Percentiles rank a stretch among this genome's conserved stretches.
Conservation (phyloP, 2,329 filamentous ascomycete species). For the Colletotrichum tofieldiae region DNA sequence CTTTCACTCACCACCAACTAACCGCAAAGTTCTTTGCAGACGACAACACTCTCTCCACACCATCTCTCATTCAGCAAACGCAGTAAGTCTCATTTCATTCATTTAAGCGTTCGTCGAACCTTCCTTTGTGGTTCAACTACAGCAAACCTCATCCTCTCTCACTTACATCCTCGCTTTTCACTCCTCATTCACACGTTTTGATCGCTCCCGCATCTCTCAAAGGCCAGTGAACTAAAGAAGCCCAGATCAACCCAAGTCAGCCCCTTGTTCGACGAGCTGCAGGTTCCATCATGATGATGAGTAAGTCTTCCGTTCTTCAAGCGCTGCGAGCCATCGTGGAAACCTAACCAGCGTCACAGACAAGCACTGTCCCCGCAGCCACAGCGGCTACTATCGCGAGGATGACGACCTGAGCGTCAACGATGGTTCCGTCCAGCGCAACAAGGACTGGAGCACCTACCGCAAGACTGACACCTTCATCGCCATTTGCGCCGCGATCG, state of each 20-base stretch:
- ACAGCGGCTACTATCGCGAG: slow-evolving; percentile 30
- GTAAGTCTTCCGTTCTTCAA: neutral
- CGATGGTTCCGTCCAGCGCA: slow-evolving; percentile 23
- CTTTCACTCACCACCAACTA: slow-evolving; percentile 2
- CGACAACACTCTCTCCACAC: neutral
- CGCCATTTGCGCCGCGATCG: neutral
- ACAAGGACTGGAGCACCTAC: slow-evolving; percentile 34
- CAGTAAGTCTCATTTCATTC: slow-evolving; percentile 20
- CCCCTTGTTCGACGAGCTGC: slow-evolving; percentile 6
- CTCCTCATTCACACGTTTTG: neutral
- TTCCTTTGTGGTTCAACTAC: neutral
- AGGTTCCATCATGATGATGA: slow-evolving; percentile 17
- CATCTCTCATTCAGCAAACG: slow-evolving; percentile 4
- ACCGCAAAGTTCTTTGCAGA: slow-evolving; percentile 12
- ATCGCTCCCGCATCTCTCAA: neutral
- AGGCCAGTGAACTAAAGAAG: slow-evolving; percentile 11
- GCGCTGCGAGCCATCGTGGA: neutral
- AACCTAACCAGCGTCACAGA: neutral
- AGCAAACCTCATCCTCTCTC: neutral
- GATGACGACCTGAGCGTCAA: slow-evolving; percentile 25
- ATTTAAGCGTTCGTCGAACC: neutral
- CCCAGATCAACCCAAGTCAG: neutral
- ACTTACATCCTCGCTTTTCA: neutral
- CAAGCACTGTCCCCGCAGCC: slow-evolving; percentile 4
- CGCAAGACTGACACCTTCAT: slow-evolving; percentile 36